phyloP scores from a whole-genome alignment of 2,329 filamentous ascomycete species.

The Alternaria atra region DNA sequence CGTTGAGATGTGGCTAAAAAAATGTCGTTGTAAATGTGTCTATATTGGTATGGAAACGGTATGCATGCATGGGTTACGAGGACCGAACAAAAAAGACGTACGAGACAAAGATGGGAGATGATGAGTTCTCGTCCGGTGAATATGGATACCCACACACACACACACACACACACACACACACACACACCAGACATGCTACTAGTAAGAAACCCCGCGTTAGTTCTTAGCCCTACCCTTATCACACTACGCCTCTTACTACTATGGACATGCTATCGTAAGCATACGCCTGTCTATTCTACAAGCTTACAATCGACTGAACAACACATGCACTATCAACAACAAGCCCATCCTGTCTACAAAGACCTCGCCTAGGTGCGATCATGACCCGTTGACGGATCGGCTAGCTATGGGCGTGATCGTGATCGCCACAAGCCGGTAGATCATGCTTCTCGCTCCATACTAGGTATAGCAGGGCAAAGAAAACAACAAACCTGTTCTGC shows the following conservation, averaged over 20 bases:
- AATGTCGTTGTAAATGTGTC: background rate
- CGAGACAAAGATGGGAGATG: background rate
- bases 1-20: conserved; percentile 3
- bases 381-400: conserved; percentile 1
- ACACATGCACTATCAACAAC: background rate
- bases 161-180: background rate
- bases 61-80: background rate
- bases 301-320: background rate
- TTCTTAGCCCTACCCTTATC: background rate
- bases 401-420: conserved; percentile 1
- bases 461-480: background rate
- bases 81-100: background rate
- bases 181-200: background rate
- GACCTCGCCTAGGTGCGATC: background rate
- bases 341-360: background rate
- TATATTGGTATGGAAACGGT: background rate
- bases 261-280: background rate
- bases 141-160: background rate
- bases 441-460: background rate
- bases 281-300: background rate
- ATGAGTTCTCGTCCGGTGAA: conserved; percentile 1
- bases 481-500: background rate
- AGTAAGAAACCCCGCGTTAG: background rate
- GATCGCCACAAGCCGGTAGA: conserved; percentile 5
- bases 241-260: background rate